Evolutionary conservation across 129 eudicot species (phyloP), one percentile per base, ranked within the genome.

Genomic region (Artemisia tridentata): DNA sequence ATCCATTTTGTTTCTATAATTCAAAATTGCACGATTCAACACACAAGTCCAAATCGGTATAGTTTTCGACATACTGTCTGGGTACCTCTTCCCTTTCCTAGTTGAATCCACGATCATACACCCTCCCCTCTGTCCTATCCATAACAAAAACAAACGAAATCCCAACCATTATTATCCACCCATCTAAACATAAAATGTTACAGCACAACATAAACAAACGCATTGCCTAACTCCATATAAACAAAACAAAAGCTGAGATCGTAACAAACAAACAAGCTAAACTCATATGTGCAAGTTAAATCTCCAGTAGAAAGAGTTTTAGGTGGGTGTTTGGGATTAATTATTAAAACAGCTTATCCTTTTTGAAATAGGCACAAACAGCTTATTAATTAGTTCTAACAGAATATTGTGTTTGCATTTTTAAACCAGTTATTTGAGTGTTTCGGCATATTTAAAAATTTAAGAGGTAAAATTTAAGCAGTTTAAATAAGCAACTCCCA

Each of bases 1-100:
- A 3, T 23, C 43, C 20, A 68, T 63, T 73, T 65, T 80, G 71
- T 69, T 77, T 79, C 91, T 79, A 29, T 78, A 73, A 58, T 86
- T 84, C 15, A 58, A 29, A 77, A 90, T 81, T 15, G 96, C 96
- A n/a, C 93, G 91, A 75, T 95, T 95, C 65, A 95, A 75, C 34
- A 95, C 87, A 75, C 99, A 95, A 0, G 97, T 84, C 99, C 99
- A 95, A 77, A 95, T 95, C 1, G 97, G 99, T 72, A 95, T 90
- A 2, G 97, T 90, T 87, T 88, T 95, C 27, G 99, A 87, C 99
- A 95, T 90, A 81, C 99, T 95, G 68, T 95, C 99, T 0, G 99
- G 99, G 82, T 89, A 95, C 54, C 97, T 85, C 88, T 90, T 89
- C 72, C 99, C 99, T 84, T 90, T 95, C 58, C 99, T 75, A 60